A percentile compares a stretch with the other conserved stretches of the same genome.
These are phyloP conservation scores for Amanita molliuscula DNA, from an alignment of 768 basidiomycete species.

Conservation along the genomic window DNA sequence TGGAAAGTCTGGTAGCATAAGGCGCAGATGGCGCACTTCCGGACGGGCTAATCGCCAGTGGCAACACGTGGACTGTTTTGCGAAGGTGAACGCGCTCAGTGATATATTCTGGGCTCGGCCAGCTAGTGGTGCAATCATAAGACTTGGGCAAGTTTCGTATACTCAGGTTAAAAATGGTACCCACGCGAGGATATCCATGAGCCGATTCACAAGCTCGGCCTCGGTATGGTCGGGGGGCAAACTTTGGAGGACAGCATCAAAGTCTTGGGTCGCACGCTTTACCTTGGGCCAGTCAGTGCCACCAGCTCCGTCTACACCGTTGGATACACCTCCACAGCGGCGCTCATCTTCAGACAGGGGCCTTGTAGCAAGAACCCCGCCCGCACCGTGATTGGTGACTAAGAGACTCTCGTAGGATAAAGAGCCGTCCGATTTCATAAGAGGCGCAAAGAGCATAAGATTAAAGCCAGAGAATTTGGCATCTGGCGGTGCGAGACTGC, in stretches of 20 bases:
- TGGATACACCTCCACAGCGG: conserved; percentile 55
- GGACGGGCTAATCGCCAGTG: conserved; percentile 29
- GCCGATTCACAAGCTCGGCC: conserved; percentile 38
- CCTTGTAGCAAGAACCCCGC: conserved; percentile 45
- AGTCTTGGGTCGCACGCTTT: conserved; percentile 37
- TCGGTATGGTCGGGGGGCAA: conserved; percentile 32
- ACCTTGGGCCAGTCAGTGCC: conserved; percentile 71
- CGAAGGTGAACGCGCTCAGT: conserved; percentile 42
- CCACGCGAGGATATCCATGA: conserved; percentile 65
- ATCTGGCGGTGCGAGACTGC: conserved; percentile 34
- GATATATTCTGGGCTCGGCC: conserved; percentile 34
- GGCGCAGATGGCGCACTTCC: conserved; percentile 12
- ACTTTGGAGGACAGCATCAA: conserved; percentile 32
- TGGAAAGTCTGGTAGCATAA: conserved; percentile 70
- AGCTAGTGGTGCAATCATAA: conserved; percentile 23
- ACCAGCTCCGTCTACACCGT: conserved; percentile 59
- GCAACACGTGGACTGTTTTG: conserved; percentile 54
- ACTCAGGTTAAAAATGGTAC: conserved; percentile 20
- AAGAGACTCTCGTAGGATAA: conserved; percentile 42
- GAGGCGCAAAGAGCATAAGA: conserved; percentile 53
- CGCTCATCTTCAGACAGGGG: conserved; percentile 40
- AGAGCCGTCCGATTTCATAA: conserved; percentile 14
- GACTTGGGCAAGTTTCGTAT: conserved; percentile 6
- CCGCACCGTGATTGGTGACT: conserved; percentile 66
- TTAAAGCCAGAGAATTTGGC: conserved; percentile 74